Percentiles rank a stretch among this genome's conserved stretches.
phyloP scores from a whole-genome alignment of 345 rosid species.

The Kandelia obovata region DNA sequence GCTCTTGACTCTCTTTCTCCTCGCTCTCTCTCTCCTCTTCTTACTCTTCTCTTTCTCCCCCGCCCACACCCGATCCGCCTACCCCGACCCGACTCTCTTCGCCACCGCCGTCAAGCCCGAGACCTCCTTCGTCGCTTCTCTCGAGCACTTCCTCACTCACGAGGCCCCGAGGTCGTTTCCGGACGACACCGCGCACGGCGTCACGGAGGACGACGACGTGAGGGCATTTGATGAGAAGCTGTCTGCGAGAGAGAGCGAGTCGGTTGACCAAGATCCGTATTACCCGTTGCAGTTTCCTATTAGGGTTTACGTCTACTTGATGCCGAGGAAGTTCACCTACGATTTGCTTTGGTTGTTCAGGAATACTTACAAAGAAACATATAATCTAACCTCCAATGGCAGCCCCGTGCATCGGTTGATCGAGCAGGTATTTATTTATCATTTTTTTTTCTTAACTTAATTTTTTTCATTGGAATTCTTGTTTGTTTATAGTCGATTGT shows the following conservation, averaged over 20 bases:
- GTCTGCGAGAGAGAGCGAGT: constrained; percentile 41
- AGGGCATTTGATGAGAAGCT: constrained; percentile 42
- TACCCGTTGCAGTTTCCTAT: constrained; percentile 55
- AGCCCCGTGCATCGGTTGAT: constrained; percentile 95
- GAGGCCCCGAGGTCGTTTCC: constrained; percentile 22
- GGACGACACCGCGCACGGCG: constrained; percentile 33
- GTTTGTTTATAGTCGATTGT: too few species aligned
- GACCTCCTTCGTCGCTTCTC: constrained; percentile 73
- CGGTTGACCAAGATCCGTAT: constrained; percentile 35
- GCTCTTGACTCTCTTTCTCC: constrained; percentile 32
- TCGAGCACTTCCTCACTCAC: constrained; percentile 50
- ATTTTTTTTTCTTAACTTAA: not conserved
- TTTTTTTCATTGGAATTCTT: too few species aligned
- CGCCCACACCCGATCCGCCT: constrained; percentile 21
- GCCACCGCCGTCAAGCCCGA: constrained; percentile 21
- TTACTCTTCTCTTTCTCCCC: constrained; percentile 22
- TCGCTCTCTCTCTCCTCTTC: constrained; percentile 24
- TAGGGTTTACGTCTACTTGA: constrained; percentile 80
- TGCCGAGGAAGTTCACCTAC: constrained; percentile 82
- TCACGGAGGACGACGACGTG: constrained; percentile 34
- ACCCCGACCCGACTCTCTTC: constrained; percentile 4
- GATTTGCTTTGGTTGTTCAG: constrained; percentile 75
- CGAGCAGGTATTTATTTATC: constrained; percentile 53
- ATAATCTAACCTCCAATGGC: constrained; percentile 89
- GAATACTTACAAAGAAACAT: constrained; percentile 63